These are phyloP conservation scores for Lasiodiplodia hormozganensis DNA, from an alignment of 2,329 filamentous ascomycete species.

Conservation along the genomic window DNA sequence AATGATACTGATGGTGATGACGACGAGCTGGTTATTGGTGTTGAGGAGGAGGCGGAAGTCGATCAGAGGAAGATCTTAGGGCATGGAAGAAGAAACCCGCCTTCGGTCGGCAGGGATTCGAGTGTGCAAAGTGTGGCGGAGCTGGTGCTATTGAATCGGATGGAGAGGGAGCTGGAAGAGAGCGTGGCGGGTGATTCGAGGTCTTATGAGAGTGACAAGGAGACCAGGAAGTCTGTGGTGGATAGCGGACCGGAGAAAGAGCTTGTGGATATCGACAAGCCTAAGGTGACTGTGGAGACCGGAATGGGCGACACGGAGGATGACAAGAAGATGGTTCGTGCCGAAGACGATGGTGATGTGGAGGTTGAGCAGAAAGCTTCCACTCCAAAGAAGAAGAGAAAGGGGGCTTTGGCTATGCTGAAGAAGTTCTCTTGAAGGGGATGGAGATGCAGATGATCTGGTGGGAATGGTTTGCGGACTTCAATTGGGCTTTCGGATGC, in stretches of 20 bases:
- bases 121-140: not conserved
- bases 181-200: not conserved
- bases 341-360: not conserved
- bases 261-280: not conserved
- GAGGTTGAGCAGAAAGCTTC: not conserved
- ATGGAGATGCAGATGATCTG: not conserved
- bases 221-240: not conserved
- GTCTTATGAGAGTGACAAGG: not conserved
- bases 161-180: not conserved
- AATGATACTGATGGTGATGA: not conserved
- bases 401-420: constrained; percentile 1
- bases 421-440: constrained; percentile 11
- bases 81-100: not conserved
- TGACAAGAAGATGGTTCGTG: not conserved
- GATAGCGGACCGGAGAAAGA: not conserved
- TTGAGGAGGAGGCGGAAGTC: not conserved
- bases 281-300: not conserved
- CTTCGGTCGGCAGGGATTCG: not conserved
- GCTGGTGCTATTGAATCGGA: not conserved
- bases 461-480: not conserved
- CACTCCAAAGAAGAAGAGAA: not conserved
- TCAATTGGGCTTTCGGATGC: not conserved
- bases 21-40: not conserved
- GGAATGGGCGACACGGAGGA: not conserved
- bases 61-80: constrained; percentile 3